These are phyloP conservation scores for Ophiostoma quercus DNA, from an alignment of 2,329 filamentous ascomycete genomes.

Conservation along the genomic window DNA sequence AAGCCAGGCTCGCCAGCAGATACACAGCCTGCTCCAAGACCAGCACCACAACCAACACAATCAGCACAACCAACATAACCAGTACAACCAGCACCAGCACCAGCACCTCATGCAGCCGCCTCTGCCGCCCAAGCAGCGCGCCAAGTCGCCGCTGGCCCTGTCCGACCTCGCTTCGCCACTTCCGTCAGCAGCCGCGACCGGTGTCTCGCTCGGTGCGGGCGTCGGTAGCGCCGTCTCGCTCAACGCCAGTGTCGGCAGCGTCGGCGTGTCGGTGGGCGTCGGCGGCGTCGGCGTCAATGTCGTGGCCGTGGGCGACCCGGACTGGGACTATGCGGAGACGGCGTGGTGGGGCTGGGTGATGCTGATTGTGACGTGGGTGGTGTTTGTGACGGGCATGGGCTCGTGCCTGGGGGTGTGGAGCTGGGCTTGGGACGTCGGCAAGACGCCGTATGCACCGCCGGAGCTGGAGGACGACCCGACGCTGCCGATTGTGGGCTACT, in stretches of 20 bases:
- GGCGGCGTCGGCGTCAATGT: conserved; percentile 39
- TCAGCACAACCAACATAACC: conserved; percentile 32
- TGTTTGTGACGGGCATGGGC: conserved; percentile 95
- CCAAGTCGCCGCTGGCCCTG: conserved; percentile 57
- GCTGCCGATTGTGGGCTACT: conserved; percentile 92
- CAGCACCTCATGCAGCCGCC: conserved; percentile 41
- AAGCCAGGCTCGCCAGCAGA: conserved; percentile 4
- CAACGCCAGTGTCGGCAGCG: not conserved
- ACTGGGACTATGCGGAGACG: conserved; percentile 90
- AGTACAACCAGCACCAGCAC: not conserved
- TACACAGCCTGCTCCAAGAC: conserved; percentile 10
- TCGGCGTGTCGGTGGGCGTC: conserved; percentile 30
- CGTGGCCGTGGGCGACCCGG: conserved; percentile 38
- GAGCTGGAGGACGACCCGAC: conserved; percentile 94
- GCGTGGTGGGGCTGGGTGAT: conserved; percentile 99
- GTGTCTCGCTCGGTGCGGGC: not conserved
- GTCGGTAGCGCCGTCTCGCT: not conserved
- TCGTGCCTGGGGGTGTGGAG: conserved; percentile 93
- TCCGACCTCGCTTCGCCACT: conserved; percentile 44
- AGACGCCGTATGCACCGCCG: conserved; percentile 89
- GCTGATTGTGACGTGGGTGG: conserved; percentile 82
- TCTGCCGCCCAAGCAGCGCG: conserved; percentile 32
- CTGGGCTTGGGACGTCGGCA: conserved; percentile 98
- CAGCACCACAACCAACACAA: conserved; percentile 16
- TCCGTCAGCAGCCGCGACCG: conserved; percentile 31